These are phyloP conservation scores for Neopestalotiopsis clavispora DNA, from an alignment of 2,329 filamentous ascomycete species.

Conservation along the genomic window DNA sequence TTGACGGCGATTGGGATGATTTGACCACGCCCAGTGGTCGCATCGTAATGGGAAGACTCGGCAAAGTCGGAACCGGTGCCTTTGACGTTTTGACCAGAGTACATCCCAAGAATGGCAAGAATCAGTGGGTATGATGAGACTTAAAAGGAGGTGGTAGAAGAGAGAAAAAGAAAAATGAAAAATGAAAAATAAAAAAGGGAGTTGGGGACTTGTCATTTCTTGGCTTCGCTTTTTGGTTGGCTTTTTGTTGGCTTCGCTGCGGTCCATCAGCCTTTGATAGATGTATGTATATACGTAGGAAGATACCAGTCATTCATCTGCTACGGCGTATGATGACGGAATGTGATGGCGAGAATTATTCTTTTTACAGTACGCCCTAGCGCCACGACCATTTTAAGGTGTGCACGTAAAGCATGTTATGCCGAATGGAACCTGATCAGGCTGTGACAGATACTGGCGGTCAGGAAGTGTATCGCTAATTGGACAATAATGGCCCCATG, in stretches of 20 bases:
- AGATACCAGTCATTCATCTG: neutral
- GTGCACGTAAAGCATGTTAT: too few species aligned
- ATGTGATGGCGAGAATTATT: neutral
- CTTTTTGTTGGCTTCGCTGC: neutral
- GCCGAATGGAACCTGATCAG: too few species aligned
- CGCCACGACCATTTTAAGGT: too few species aligned
- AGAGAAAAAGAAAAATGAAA: too few species aligned
- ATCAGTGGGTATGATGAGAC: slow-evolving; percentile 19
- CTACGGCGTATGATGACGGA: neutral
- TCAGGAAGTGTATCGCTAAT: too few species aligned
- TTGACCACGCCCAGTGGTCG: slow-evolving; percentile 83
- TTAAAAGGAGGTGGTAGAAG: too few species aligned
- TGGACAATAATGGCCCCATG: too few species aligned
- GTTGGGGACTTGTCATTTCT: too few species aligned
- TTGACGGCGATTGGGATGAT: slow-evolving; percentile 90
- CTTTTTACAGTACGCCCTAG: too few species aligned
- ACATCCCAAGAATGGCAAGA: slow-evolving; percentile 55
- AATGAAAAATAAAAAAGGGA: too few species aligned
- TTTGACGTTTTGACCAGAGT: slow-evolving; percentile 82
- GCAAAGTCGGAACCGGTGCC: slow-evolving; percentile 84
- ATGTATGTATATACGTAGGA: slow-evolving; percentile 16
- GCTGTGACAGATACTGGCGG: too few species aligned
- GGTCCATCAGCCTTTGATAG: neutral
- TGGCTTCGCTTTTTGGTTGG: too few species aligned
- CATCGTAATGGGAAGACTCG: slow-evolving; percentile 84